Evolutionary conservation across 306 rosid genomes (phyloP), one percentile per base, ranked within the genome.

Genomic region (Oxytropis ochrocephala): DNA sequence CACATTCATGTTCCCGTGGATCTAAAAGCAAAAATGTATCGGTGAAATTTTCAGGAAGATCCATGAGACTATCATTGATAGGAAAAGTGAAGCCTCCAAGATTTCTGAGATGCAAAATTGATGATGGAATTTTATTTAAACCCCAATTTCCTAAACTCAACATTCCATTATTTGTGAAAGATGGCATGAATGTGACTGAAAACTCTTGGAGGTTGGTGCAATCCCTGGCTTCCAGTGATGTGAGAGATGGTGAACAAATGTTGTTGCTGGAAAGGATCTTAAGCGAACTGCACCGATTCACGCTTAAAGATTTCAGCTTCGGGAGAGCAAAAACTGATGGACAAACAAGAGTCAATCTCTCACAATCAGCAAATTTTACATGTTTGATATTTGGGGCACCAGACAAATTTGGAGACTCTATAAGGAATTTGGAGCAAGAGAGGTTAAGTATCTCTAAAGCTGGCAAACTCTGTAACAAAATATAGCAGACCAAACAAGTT

Each of bases 191-290:
- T 2, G 46, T 0, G 12, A 47, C 3, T 3, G 71, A 52, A 36
- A 76, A 30, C 1, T 69, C 51, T 11, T 30, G 36, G 6, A 69
- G 35, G 32, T 56, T 69, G 8, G 0, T 0, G 69, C 76, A 76
- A 0, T 1, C 0, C 0, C 0, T 0, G 2, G 64, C 67, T 4
- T 0, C 0, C 0, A 79, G 42, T 0, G 0, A 0, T n/a, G 0
- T 0, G 0, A 73, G 79, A 10, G 53, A 53, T 24, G 49, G 35
- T 6, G 69, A 41, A 42, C 67, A 63, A 50, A 4, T 8, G 51
- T 59, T 8, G 51, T 59, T 55, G n/a, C 57, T 51, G 6, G n/a
- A 10, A 5, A 72, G 74, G 46, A 36, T 56, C 56, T 29, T 64
- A 8, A 78, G 58, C 0, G 21, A 18, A 5, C 0, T 41, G 44